Evolutionary conservation across 805 yeast species (phyloP).

Genomic region (Candida verbasci): DNA sequence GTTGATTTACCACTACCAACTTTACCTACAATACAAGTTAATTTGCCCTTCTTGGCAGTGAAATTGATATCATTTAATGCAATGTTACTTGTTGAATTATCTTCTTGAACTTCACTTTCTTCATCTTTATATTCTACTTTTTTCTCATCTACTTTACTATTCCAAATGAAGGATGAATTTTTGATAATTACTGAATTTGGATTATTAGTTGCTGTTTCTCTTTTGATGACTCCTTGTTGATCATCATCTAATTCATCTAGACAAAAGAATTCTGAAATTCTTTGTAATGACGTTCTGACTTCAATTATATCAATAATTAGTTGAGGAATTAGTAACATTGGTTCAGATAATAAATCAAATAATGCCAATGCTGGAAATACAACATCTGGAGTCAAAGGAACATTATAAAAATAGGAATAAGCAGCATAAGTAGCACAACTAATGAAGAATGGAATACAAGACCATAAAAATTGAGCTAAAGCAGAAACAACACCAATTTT

Average conservation of each 20-base stretch:
- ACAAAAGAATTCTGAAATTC: constrained; percentile 28
- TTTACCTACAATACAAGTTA: constrained; percentile 39
- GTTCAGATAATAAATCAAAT: constrained; percentile 32
- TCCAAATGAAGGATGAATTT: constrained; percentile 31
- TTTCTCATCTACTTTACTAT: constrained; percentile 21
- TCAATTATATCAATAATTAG: constrained; percentile 25
- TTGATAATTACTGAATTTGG: constrained; percentile 19
- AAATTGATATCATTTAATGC: constrained; percentile 31
- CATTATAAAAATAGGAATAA: constrained; percentile 19
- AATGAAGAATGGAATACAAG: constrained; percentile 34
- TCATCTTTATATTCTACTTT: constrained; percentile 13
- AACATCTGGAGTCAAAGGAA: constrained; percentile 30
- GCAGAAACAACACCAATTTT: constrained; percentile 31
- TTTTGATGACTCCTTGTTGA: constrained; percentile 15
- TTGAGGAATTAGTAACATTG: constrained; percentile 30
- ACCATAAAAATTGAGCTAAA: constrained; percentile 30
- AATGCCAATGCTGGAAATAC: constrained; percentile 39
- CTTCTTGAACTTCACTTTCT: constrained; percentile 16
- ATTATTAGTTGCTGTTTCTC: constrained; percentile 10
- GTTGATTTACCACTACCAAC: constrained; percentile 41
- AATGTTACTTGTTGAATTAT: constrained; percentile 11
- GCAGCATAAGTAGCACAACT: constrained; percentile 29
- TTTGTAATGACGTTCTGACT: constrained; percentile 26
- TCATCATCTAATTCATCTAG: constrained; percentile 31
- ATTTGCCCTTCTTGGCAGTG: constrained; percentile 28